These are phyloP conservation scores for Rutstroemia sp. DNA, from an alignment of 2,329 filamentous ascomycete species.

Conservation along the genomic window DNA sequence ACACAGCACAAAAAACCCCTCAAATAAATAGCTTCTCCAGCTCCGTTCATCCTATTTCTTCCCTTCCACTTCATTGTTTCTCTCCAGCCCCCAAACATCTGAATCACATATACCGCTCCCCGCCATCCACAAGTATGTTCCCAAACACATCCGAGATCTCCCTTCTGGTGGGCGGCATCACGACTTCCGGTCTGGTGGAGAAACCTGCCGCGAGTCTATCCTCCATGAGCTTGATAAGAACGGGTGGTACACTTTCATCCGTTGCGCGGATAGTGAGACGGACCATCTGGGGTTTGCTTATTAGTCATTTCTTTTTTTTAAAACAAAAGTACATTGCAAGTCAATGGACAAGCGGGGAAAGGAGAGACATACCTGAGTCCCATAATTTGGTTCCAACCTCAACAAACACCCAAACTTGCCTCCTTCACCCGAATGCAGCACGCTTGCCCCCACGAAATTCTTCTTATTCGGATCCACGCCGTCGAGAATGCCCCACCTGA, in stretches of 20 bases:
- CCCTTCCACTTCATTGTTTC: no score
- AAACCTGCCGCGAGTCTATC: slow-evolving; percentile 59
- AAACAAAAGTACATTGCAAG: neutral
- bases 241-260: slow-evolving; percentile 76
- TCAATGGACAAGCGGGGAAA: neutral
- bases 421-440: slow-evolving; percentile 70
- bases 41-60: no score
- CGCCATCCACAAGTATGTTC: slow-evolving; percentile 24
- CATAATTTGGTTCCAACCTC: slow-evolving; percentile 89
- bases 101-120: neutral
- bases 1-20: no score
- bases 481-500: slow-evolving; percentile 80
- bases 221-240: slow-evolving; percentile 81
- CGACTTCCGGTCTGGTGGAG: slow-evolving; percentile 18
- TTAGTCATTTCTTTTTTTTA: neutral
- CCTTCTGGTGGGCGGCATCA: slow-evolving; percentile 20
- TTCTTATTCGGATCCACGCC: slow-evolving; percentile 86
- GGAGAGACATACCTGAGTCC: slow-evolving; percentile 64
- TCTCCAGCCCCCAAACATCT: no score
- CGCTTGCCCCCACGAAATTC: slow-evolving; percentile 90
- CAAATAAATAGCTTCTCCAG: no score
- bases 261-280: slow-evolving; percentile 91
- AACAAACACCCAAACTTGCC: slow-evolving; percentile 94
- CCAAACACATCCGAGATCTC: slow-evolving; percentile 29
- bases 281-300: slow-evolving; percentile 65